These are phyloP conservation scores for Nymphaea colorata DNA, from an alignment of 164 flowering plant species.

Conservation along the genomic window DNA sequence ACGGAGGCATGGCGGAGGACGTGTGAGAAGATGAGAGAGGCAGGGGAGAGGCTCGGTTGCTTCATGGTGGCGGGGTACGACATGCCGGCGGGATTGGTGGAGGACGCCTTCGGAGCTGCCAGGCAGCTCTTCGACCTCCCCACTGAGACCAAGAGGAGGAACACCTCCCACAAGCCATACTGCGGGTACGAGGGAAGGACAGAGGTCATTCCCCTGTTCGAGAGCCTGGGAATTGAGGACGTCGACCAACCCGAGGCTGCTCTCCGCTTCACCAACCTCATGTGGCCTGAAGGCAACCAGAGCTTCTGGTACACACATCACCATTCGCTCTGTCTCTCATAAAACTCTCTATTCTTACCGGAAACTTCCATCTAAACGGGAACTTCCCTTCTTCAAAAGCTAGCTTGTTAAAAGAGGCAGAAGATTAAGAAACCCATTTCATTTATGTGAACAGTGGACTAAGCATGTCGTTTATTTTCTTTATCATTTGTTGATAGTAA, in stretches of 20 bases:
- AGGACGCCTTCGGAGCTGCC: slow-evolving; percentile 20
- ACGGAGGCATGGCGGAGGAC: slow-evolving; percentile 13
- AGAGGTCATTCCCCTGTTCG: slow-evolving; percentile 16
- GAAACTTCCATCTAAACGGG: no score
- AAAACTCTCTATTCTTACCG: no score
- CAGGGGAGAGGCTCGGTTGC: slow-evolving; percentile 40
- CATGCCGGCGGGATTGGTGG: slow-evolving; percentile 12
- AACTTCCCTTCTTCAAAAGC: no score
- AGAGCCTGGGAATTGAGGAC: background rate
- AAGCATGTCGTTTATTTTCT: no score
- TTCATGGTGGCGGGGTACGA: slow-evolving; percentile 20
- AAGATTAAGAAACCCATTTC: no score
- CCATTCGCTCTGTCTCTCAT: no score
- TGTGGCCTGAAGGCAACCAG: background rate
- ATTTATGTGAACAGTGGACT: no score
- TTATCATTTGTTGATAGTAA: no score
- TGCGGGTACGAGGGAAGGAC: slow-evolving; percentile 26
- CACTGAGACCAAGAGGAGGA: slow-evolving; percentile 28
- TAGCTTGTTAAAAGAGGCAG: no score
- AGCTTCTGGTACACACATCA: background rate
- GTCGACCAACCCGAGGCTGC: background rate
- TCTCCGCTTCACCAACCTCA: background rate
- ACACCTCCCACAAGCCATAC: slow-evolving; percentile 24
- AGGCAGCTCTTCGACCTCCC: slow-evolving; percentile 47
- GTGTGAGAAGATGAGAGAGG: slow-evolving; percentile 11